phyloP scores from a whole-genome alignment of 305 asterid genomes.

The Solanum hybrid region DNA sequence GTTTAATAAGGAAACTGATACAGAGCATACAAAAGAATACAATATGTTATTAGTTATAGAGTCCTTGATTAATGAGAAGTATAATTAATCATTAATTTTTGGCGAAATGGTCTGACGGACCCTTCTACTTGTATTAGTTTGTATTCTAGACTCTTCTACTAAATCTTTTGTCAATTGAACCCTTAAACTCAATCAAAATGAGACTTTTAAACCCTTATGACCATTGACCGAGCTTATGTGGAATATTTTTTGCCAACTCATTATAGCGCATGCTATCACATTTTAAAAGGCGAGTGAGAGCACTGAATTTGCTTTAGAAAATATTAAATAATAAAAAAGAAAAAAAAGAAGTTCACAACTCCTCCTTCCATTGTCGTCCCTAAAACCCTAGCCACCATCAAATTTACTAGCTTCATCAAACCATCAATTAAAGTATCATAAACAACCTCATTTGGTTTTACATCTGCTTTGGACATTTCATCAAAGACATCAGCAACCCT shows the following conservation, averaged over 20 bases:
- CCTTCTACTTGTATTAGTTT: neutral
- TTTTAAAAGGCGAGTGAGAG: neutral
- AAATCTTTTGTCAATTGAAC: neutral
- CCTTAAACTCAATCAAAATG: neutral
- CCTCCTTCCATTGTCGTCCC: neutral
- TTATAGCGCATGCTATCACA: neutral
- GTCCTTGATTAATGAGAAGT: too few species aligned
- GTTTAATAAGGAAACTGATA: too few species aligned
- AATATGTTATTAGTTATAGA: too few species aligned
- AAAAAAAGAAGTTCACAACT: too few species aligned
- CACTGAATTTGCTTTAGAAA: neutral
- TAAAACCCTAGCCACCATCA: conserved; percentile 6
- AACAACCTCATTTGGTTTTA: conserved; percentile 67
- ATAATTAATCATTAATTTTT: too few species aligned
- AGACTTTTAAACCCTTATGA: too few species aligned
- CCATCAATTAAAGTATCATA: conserved; percentile 68
- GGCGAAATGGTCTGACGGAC: neutral
- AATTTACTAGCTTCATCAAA: conserved; percentile 66
- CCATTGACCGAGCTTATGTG: neutral
- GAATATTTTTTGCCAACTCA: neutral
- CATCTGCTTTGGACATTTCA: conserved; percentile 50
- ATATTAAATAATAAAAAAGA: too few species aligned
- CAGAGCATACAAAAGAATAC: too few species aligned
- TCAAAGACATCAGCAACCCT: conserved; percentile 49
- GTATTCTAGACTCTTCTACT: neutral